Base-by-base conservation (phyloP, 2,329 filamentous ascomycete genomes). In the Penicillium sp. region DNA sequence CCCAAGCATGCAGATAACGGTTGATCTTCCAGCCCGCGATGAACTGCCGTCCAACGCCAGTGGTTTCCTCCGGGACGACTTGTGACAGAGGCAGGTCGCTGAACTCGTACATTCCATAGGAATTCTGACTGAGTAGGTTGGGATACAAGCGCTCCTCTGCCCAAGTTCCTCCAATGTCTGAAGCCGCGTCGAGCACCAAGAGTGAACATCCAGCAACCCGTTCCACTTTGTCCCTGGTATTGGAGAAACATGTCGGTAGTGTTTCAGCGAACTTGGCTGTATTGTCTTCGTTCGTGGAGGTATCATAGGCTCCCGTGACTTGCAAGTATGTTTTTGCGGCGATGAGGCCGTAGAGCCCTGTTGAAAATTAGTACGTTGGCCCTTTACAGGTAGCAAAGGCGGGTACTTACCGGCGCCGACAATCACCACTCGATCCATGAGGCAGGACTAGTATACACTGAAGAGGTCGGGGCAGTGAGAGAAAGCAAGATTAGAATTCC, bases 241-340 rank as follows among this genome's bases (percentile, higher is more conserved):
- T 14, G 4, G 58, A 51, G 53, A 68, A 69, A 37, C 56, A 64
- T 2, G 36, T 6, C 9, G 64, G 63, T 1, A 63, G 24, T 14
- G 55, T 39, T 1, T 47, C 27, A 0, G 16, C 7, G 19, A 31
- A 6, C 1, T 41, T n/a, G 22, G 14, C 24, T 6, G 27, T 33
- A n/a, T 13, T 10, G 2, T 53, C 35, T 6, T 11, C 22, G 9
- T 58, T 11, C 2, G 27, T 40, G 14, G 40, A 19, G 3, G 22
- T 18, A 11, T 61, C 55, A 31, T 65, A 65, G 2, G 33, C 54
- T 2, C 58, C 67, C 3, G 50, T 37, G 6, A 72, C 57, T 54
- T 71, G 69, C 5, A 70, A 56, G 47, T 71, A 72, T 1, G 70
- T 72, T 52, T 72, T 72, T 2, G 69, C 69, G 9, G 65, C 62